These are phyloP conservation scores for Ceriops tagal DNA, from an alignment of 345 rosid genomes.

Conservation along the genomic window DNA sequence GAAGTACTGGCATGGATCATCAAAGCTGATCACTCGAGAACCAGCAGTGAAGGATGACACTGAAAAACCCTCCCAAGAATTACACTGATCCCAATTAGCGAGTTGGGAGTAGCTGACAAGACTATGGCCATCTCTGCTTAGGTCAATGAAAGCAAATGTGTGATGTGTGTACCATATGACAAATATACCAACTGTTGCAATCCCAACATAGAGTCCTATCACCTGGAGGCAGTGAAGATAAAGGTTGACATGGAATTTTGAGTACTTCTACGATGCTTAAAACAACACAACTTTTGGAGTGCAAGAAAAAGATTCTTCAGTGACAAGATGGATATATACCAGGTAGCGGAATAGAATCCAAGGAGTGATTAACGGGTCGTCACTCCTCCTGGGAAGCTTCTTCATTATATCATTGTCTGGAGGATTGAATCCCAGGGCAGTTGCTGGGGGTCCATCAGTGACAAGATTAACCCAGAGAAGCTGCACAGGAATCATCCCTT, in stretches of 20 bases:
- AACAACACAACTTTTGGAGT: too few species aligned
- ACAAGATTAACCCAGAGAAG: conserved; percentile 99
- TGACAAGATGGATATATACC: conserved; percentile 33
- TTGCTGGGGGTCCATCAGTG: conserved; percentile 98
- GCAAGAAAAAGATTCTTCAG: too few species aligned
- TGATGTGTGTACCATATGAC: conserved; percentile 85
- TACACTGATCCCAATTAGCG: conserved; percentile 75
- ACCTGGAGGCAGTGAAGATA: conserved; percentile 42
- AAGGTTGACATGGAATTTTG: conserved; percentile 2
- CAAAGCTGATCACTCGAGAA: conserved; percentile 47
- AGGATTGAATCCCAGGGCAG: conserved; percentile 96
- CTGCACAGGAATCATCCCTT: conserved; percentile 98
- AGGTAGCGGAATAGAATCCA: conserved; percentile 98
- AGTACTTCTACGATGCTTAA: background rate
- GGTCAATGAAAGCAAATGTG: conserved; percentile 75
- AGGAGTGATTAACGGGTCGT: conserved; percentile 81
- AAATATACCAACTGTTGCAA: conserved; percentile 91
- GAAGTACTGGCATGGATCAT: conserved; percentile 81
- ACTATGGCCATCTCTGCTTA: conserved; percentile 88
- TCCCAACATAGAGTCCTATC: conserved; percentile 90
- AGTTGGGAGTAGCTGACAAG: conserved; percentile 83
- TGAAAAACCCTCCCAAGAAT: conserved; percentile 66
- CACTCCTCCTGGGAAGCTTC: conserved; percentile 91
- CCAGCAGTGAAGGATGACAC: conserved; percentile 80
- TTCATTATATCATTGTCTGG: conserved; percentile 90